A percentile compares a stretch with the other conserved stretches of the same genome.
Evolutionary conservation across 2,329 filamentous ascomycete genomes (phyloP).

Genomic region (Pseudogymnoascus sp.): DNA sequence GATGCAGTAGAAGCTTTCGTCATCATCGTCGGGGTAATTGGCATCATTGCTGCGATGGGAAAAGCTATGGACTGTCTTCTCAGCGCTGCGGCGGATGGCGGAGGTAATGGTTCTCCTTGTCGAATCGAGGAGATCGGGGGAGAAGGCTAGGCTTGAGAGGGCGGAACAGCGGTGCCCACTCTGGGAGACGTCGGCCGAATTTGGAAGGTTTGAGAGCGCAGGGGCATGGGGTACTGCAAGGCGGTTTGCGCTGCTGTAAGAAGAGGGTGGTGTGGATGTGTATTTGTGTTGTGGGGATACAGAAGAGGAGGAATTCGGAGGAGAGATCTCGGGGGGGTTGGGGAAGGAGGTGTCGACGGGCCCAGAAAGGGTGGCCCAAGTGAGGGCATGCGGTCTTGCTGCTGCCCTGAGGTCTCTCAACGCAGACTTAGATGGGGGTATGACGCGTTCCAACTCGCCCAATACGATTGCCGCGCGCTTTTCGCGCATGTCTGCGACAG

Average conservation of each 20-base stretch:
- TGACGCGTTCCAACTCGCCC: slow-evolving; percentile 1
- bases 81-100: neutral
- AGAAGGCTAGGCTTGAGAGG: neutral
- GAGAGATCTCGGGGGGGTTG: neutral
- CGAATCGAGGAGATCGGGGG: neutral
- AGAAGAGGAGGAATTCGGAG: neutral
- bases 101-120: neutral
- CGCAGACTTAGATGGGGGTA: neutral
- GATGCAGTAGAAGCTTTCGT: neutral
- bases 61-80: neutral
- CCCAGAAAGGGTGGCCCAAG: neutral
- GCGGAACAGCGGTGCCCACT: neutral
- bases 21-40: neutral
- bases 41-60: neutral
- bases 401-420: neutral
- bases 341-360: neutral
- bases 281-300: neutral
- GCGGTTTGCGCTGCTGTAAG: neutral
- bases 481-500: neutral
- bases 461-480: neutral
- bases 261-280: neutral
- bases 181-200: too few relatives aligned
- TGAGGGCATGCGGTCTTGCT: neutral
- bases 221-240: neutral
- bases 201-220: neutral